A percentile compares a stretch with the other conserved stretches of the same genome.
Conservation (phyloP, 345 rosid genomes). For the Aethionema arabicum region DNA sequence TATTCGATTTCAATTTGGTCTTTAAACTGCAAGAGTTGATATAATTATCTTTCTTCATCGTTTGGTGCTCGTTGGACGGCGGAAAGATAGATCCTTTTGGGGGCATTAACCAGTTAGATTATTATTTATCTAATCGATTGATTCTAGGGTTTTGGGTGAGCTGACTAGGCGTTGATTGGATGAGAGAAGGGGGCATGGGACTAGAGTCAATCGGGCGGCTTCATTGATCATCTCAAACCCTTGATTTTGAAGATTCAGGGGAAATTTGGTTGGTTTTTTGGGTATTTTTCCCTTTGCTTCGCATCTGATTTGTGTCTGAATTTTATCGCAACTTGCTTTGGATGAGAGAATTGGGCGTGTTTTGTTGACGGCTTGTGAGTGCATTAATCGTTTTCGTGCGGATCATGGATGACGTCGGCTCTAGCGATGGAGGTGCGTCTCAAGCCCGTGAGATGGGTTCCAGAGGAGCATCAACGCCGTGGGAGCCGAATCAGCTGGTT, state of each 20-base stretch:
- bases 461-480: conserved; percentile 33
- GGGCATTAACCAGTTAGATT: neutral
- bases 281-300: neutral
- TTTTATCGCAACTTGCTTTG: conserved; percentile 14
- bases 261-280: conserved; percentile 3
- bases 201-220: conserved; percentile 1
- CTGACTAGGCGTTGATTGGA: conserved; percentile 5
- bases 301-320: neutral
- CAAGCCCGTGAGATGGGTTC: conserved; percentile 35
- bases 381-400: conserved; percentile 34
- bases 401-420: conserved; percentile 59
- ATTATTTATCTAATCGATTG: neutral
- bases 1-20: neutral
- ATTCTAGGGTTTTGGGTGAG: conserved; percentile 3
- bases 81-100: conserved; percentile 2
- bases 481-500: conserved; percentile 63
- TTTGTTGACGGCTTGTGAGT: conserved; percentile 25
- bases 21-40: neutral
- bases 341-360: conserved; percentile 27
- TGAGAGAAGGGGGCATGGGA: conserved; percentile 7
- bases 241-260: neutral
- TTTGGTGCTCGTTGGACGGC: neutral
- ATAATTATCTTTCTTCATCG: neutral
- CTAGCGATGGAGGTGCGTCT: conserved; percentile 45
- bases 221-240: conserved; percentile 1